Base-by-base conservation (phyloP, 2,329 filamentous ascomycete genomes). In the Exophiala aquamarina region DNA sequence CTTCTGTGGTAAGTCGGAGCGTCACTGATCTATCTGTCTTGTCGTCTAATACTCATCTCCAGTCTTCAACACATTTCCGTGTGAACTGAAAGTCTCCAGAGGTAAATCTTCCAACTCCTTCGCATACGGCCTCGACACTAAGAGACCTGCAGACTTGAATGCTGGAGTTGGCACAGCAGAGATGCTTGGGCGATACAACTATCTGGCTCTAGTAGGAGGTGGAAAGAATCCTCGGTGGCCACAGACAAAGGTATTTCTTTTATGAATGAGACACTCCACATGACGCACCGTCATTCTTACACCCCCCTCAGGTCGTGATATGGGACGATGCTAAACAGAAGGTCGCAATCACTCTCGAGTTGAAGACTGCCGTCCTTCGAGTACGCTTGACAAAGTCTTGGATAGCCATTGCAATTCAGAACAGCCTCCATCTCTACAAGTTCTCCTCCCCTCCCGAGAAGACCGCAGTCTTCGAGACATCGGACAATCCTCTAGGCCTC, bases 321-420 rank as follows among this genome's bases (percentile, higher is more conserved):
- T 97, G 91, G 91, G 91, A 98, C 66, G 89, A 95, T 61, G 77
- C 82, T 51, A 87, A 87, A 57, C 82, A 86, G 52, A 86, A 84
- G 56, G 82, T 85, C 6, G 77, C 88, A 11, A 86, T 91, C 54
- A 87, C 77, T 3, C 74, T 97, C 59, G 86, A 92, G 47, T 85
- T 91, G 52, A 80, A 88, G 48, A 90, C 88, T 15, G 82, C 87
- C 1, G 82, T 97, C 18, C 81, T 90, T 13, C 87, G 89, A 31
- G 82, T 95, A 20, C 84, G 87, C 57, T 73, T 97, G 18, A 85
- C 84, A 17, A 82, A 83, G 54, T 82, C 83, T 41, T 84, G 85
- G 61, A 84, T 96, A 56, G 82, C 89, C 18, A 83, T 95, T 14
- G 84, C 89, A 1, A 77, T 96, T 13, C 79, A 90, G 42, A 91